Evolutionary conservation across 306 rosid genomes (phyloP).

Genomic region (Pterocarpus macrocarpus): DNA sequence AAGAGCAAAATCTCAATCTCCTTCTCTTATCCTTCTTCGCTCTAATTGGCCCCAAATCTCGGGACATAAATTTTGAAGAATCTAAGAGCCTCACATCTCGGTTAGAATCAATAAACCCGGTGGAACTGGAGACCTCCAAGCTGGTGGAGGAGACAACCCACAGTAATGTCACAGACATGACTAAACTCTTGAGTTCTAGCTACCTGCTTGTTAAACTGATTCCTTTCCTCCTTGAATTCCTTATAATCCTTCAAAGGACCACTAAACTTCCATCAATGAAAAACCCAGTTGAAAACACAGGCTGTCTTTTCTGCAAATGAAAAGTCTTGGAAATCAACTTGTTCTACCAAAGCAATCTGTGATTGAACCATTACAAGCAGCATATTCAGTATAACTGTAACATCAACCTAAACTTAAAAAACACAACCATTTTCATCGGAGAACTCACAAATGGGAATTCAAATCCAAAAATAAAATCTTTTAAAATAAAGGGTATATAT

Average conservation of each 20-base stretch:
- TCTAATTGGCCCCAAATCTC: constrained; percentile 51
- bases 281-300: background rate
- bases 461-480: constrained; percentile 2
- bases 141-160: constrained; percentile 63
- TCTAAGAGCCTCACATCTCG: constrained; percentile 56
- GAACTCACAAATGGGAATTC: constrained; percentile 49
- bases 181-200: constrained; percentile 38
- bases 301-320: constrained; percentile 26
- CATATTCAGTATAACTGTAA: constrained; percentile 30
- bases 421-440: constrained; percentile 25
- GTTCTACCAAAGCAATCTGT: constrained; percentile 48
- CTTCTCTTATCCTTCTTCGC: constrained; percentile 51
- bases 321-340: constrained; percentile 39
- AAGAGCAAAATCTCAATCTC: constrained; percentile 52
- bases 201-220: constrained; percentile 29
- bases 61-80: constrained; percentile 54
- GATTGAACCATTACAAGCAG: constrained; percentile 38
- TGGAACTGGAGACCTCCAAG: constrained; percentile 58
- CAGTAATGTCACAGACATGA: constrained; percentile 68
- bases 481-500: background rate
- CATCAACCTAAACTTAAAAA: background rate
- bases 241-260: constrained; percentile 30
- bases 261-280: constrained; percentile 29
- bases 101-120: constrained; percentile 62
- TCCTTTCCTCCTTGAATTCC: constrained; percentile 27